Evolutionary conservation across 176 grass and related monocot genomes (phyloP), one percentile per base, ranked within the genome.

Genomic region (Coix lacrymajobi): DNA sequence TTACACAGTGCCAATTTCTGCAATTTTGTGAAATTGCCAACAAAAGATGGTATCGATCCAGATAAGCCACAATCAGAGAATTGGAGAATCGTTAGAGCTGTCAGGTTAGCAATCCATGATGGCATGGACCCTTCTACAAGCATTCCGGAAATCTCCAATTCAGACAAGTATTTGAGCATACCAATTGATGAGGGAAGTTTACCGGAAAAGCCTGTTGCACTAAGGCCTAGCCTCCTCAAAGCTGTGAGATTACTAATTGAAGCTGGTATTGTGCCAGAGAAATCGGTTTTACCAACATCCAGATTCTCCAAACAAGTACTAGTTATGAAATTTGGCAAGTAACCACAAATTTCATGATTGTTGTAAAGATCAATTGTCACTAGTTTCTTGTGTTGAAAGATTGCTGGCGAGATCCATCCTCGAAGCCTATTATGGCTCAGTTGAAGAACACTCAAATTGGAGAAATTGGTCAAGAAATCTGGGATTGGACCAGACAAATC

Each of bases 301-400:
- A 91, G 80, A 52, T 31, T 84, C 48, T 87, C 52, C 33, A 87
- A 71, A 31, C 16, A 16, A 38, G 51, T 84, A 25, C 43, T 16
- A 41, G 25, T 12, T 39, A 22, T 5, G 77, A 91, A 87, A 34
- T 85, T 31, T 7, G 80, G 75, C 28, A 87, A 58, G 8, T 20
- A 8, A 10, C 84, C 89, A 15, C 81, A 87, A n/a, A 91, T 76
- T 14, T 43, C 16, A 13, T 4, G 7, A 65, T 87, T 91, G 5
- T 7, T 1, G 0, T 69, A 78, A n/a, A 84, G 24, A 79, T 90
- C 88, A 64, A 91, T 30, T 3, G 43, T 60, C 13, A 17, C 70
- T 65, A 91, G 39, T 19, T 84, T 87, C 14, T 38, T 75, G 3
- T 76, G 75, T 57, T 62, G 39, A 38, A 91, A 84, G 36, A 91